phyloP scores from a whole-genome alignment of 345 rosid genomes.

The Lepidium aucheri region DNA sequence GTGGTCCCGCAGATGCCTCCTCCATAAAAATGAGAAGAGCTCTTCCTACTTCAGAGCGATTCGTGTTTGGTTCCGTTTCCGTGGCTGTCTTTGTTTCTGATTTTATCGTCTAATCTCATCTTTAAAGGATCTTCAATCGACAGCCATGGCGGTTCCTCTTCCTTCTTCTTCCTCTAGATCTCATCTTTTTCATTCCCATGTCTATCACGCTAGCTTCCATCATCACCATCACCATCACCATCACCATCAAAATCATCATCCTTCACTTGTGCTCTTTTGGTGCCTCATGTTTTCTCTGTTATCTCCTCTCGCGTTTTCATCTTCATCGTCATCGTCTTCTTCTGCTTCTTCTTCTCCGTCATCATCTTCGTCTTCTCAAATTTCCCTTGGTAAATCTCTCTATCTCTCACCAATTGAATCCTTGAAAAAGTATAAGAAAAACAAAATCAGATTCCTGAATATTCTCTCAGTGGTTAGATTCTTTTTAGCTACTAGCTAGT shows the following conservation, averaged over 20 bases:
- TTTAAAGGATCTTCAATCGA: background rate
- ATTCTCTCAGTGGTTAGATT: background rate
- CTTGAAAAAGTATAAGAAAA: background rate
- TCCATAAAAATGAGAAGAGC: background rate
- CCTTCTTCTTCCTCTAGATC: slow-evolving; percentile 19
- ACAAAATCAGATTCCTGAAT: background rate
- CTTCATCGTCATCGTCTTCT: slow-evolving; percentile 5
- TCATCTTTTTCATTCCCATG: slow-evolving; percentile 7
- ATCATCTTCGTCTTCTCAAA: slow-evolving; percentile 12
- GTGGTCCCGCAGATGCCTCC: slow-evolving; percentile 20
- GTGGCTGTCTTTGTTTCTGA: slow-evolving; percentile 19
- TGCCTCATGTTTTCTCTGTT: slow-evolving; percentile 27
- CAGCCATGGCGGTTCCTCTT: slow-evolving; percentile 29
- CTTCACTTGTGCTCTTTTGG: slow-evolving; percentile 23
- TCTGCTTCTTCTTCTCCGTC: background rate
- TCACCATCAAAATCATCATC: slow-evolving; percentile 2
- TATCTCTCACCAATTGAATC: background rate
- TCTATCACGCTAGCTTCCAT: slow-evolving; percentile 15
- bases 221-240: background rate
- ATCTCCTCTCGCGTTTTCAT: slow-evolving; percentile 24
- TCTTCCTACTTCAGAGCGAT: background rate
- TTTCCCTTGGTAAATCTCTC: slow-evolving; percentile 21
- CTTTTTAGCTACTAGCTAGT: background rate
- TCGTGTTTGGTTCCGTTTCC: slow-evolving; percentile 21
- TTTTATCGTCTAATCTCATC: background rate